These are phyloP conservation scores for Jasminum sambac DNA, from an alignment of 257 asterid genomes.

Conservation along the genomic window DNA sequence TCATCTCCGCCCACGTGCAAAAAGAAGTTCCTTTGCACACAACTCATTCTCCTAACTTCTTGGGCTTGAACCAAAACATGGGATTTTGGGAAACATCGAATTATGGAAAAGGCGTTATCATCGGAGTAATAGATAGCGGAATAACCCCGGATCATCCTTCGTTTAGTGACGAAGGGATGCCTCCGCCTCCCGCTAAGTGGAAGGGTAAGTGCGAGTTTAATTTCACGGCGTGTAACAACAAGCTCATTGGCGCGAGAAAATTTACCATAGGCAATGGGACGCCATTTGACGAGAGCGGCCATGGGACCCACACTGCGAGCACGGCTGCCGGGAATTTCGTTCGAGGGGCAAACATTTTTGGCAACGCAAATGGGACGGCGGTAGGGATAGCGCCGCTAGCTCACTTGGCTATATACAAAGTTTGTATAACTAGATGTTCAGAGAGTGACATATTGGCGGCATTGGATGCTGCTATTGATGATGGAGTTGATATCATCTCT, in stretches of 20 bases:
- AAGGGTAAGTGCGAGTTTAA: conserved; percentile 52
- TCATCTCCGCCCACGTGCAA: conserved; percentile 36
- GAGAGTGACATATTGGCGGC: conserved; percentile 47
- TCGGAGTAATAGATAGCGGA: conserved; percentile 57
- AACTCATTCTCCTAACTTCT: conserved; percentile 53
- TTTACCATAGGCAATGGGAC: conserved; percentile 19
- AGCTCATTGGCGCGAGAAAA: conserved; percentile 44
- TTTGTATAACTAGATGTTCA: conserved; percentile 25
- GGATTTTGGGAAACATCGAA: conserved; percentile 56
- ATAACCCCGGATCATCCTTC: conserved; percentile 53
- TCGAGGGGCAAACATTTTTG: conserved; percentile 36
- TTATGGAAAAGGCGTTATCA: conserved; percentile 52
- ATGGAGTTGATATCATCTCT: conserved; percentile 37
- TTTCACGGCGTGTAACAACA: conserved; percentile 43
- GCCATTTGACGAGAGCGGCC: conserved; percentile 36
- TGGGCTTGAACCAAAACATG: conserved; percentile 46
- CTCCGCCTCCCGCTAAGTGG: conserved; percentile 62
- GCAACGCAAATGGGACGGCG: conserved; percentile 52
- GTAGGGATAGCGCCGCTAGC: conserved; percentile 50
- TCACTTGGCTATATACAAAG: conserved; percentile 42
- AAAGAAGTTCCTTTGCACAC: conserved; percentile 30
- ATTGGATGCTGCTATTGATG: conserved; percentile 50
- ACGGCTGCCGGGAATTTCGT: conserved; percentile 56
- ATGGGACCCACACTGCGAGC: conserved; percentile 54
- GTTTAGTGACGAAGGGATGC: conserved; percentile 52